Base-by-base conservation (phyloP, 768 basidiomycete species). In the Termitomyces sp. region DNA sequence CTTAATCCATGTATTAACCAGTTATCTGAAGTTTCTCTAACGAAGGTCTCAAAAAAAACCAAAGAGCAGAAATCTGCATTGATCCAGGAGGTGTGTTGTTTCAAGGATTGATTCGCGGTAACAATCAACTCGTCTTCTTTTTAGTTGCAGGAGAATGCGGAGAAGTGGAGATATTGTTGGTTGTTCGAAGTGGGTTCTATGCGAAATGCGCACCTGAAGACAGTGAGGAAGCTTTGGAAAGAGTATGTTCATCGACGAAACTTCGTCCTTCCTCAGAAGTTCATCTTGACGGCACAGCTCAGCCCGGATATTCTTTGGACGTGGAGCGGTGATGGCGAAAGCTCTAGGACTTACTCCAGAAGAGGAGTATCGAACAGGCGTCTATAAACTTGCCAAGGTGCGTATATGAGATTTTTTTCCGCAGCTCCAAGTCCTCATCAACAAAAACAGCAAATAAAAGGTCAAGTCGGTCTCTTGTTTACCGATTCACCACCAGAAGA, bases 121-220 rank as follows among this genome's bases (percentile, higher is more conserved):
- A 38, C 59, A 45, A 57, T 62, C 32, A 66, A 32, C 29, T 37
- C 12, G 31, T 53, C 15, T 31, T 56, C 12, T 48, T 20, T 14
- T 59, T 68, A 95, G 93, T 79, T 98, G 57, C 91, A 93, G 79
- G 82, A 82, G 70, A 86, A 87, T 71, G 78, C 87, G 25, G 94
- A 96, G 66, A 91, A 93, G 78, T 98, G 92, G 88, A 85, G 85
- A 70, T 96, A 97, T 74, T 91, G 93, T 77, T 99, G 95, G 93
- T 72, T 98, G 43, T 97, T 99, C 71, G 87, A 91, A 67, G 93
- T 98, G 5, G 96, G 95, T 15, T 86, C 94, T 66, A 96, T 98
- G 94, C 83, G 97, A 62, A 98, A 96, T 77, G 79, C 94, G 32
- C 90, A 94, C 74, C 77, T 99, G 43, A 96, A 98, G 81, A 94